A percentile compares a stretch with the other conserved stretches of the same genome.
Evolutionary conservation across 352 stramenopile species (phyloP).

Genomic region (Pythium plurisporium): DNA sequence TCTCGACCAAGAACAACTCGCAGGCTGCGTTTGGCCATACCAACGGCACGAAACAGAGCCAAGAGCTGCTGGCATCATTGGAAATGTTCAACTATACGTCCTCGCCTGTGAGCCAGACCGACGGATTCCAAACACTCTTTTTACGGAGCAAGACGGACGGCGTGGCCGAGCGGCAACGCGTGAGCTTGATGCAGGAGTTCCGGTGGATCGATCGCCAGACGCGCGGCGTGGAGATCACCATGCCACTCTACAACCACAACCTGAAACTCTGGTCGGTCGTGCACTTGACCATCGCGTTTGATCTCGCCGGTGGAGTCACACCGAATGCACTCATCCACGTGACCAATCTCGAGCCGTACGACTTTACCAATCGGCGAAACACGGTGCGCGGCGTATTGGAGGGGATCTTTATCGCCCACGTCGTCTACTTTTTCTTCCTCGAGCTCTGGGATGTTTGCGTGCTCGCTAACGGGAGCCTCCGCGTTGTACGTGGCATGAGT

Average conservation of each 20-base stretch:
- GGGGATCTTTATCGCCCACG: conserved; percentile 38
- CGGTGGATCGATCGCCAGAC: conserved; percentile 61
- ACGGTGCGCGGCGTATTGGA: conserved; percentile 41
- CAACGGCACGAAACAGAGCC: conserved; percentile 31
- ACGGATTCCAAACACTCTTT: conserved; percentile 59
- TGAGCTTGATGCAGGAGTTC: conserved; percentile 38
- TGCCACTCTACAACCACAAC: conserved; percentile 62
- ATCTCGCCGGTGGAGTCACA: conserved; percentile 50
- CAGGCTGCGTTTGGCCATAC: conserved; percentile 30
- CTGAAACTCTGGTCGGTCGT: conserved; percentile 62
- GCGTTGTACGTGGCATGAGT: conserved; percentile 28
- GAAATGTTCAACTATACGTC: conserved; percentile 57
- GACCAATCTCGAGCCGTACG: conserved; percentile 63
- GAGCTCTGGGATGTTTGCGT: conserved; percentile 67
- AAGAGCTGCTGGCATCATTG: conserved; percentile 27
- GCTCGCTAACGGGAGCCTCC: conserved; percentile 44
- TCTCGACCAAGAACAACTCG: conserved; percentile 30
- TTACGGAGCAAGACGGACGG: conserved; percentile 38
- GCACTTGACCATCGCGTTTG: conserved; percentile 48
- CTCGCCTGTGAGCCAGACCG: conserved; percentile 29
- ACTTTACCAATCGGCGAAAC: conserved; percentile 47
- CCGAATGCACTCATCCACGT: conserved; percentile 43
- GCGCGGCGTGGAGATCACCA: conserved; percentile 44
- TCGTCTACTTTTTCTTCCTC: conserved; percentile 56
- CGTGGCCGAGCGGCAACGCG: conserved; percentile 20